These are phyloP conservation scores for Podila verticillata DNA, from an alignment of 192 early-diverging fungal species.

Conservation along the genomic window DNA sequence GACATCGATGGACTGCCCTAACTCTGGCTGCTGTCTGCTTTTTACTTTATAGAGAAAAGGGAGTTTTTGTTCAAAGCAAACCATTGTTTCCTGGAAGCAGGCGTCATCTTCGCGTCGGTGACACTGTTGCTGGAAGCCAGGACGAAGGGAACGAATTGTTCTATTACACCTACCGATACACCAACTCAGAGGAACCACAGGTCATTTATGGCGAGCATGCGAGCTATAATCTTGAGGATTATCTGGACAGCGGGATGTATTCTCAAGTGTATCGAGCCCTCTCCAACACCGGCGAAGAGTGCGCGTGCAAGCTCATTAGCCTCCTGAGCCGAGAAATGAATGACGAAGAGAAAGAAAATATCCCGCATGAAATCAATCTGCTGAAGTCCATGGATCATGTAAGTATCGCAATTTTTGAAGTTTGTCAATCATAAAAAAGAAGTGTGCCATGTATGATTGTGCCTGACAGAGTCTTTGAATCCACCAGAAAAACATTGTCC, in stretches of 20 bases:
- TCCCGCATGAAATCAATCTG: conserved; percentile 17
- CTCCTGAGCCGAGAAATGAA: not conserved
- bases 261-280: conserved; percentile 17
- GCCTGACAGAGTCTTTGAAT: too few relatives aligned
- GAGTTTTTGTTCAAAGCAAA: conserved; percentile 3
- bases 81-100: not conserved
- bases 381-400: conserved; percentile 19
- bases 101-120: not conserved
- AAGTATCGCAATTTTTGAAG: not conserved
- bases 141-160: conserved; percentile 1
- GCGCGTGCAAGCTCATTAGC: conserved; percentile 31
- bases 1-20: not conserved
- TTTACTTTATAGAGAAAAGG: not conserved
- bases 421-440: not conserved
- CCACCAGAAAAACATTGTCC: conserved; percentile 24
- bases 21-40: not conserved
- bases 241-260: conserved; percentile 15
- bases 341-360: not conserved
- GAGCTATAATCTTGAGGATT: not conserved
- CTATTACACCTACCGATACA: not conserved
- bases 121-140: conserved; percentile 2
- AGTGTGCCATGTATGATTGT: not conserved
- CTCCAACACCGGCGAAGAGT: not conserved
- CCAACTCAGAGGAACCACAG: not conserved
- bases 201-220: not conserved